These are phyloP conservation scores for Dendrothele bispora DNA, from an alignment of 768 basidiomycete genomes.

Conservation along the genomic window DNA sequence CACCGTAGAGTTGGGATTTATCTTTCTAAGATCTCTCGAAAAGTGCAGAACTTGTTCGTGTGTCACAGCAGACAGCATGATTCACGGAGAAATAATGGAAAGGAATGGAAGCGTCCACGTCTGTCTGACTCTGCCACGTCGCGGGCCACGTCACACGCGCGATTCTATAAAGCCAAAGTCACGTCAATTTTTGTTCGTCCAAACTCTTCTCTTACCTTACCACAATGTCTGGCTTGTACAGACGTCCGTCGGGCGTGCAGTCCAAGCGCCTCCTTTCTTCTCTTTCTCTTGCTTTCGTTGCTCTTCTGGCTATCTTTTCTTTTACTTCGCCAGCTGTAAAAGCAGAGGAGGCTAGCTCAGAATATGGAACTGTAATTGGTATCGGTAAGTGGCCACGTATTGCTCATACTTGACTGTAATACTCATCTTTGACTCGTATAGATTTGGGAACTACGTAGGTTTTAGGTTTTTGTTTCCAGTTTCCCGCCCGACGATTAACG, in stretches of 20 bases:
- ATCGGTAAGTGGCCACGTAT: constrained; percentile 55
- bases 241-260: constrained; percentile 57
- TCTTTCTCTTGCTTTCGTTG: constrained; percentile 58
- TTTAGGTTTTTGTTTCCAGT: not conserved
- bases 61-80: no score
- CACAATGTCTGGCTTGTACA: constrained; percentile 36
- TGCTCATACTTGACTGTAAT: not conserved
- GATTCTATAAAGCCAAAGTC: no score
- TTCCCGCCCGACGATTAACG: constrained; percentile 20
- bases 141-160: no score
- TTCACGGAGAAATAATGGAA: no score
- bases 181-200: no score
- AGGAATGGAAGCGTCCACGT: no score
- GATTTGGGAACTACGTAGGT: constrained; percentile 87
- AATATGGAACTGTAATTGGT: constrained; percentile 93
- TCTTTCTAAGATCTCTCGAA: no score
- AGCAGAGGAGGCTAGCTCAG: constrained; percentile 67
- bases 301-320: constrained; percentile 69
- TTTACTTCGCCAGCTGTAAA: constrained; percentile 61
- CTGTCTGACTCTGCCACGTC: no score
- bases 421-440: constrained; percentile 25
- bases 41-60: no score
- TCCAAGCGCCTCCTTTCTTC: constrained; percentile 55
- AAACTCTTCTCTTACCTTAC: no score
- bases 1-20: no score